These are phyloP conservation scores for Saturnispora diversa DNA, from an alignment of 805 yeast genomes.

Conservation along the genomic window DNA sequence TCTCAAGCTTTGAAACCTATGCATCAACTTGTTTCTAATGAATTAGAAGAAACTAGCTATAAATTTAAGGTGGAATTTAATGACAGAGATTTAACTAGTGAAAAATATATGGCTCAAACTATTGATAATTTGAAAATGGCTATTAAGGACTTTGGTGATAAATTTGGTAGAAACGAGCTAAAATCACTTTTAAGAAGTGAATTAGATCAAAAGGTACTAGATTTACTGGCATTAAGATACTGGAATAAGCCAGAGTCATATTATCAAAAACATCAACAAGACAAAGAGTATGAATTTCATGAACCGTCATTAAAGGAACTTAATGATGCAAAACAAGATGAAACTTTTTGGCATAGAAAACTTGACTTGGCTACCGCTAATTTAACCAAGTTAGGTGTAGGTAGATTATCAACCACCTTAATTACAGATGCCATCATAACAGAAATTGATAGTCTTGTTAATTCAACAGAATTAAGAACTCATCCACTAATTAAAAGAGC, in stretches of 20 bases:
- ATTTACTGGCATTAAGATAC: slow-evolving; percentile 79
- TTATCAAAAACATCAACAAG: slow-evolving; percentile 14
- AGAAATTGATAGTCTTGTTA: slow-evolving; percentile 69
- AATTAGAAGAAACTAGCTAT: slow-evolving; percentile 87
- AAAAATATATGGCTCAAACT: slow-evolving; percentile 86
- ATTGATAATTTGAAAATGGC: slow-evolving; percentile 79
- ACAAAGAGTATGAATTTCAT: slow-evolving; percentile 18
- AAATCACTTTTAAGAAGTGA: slow-evolving; percentile 71
- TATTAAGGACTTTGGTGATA: slow-evolving; percentile 77
- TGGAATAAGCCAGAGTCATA: slow-evolving; percentile 66
- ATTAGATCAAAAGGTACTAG: slow-evolving; percentile 82
- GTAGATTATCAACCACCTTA: slow-evolving; percentile 76
- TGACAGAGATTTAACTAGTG: slow-evolving; percentile 89
- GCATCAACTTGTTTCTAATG: slow-evolving; percentile 74
- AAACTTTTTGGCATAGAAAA: slow-evolving; percentile 80
- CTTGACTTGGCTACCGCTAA: slow-evolving; percentile 77
- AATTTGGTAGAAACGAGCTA: slow-evolving; percentile 76
- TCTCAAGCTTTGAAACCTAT: slow-evolving; percentile 83
- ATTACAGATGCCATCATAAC: slow-evolving; percentile 72
- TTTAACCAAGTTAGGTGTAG: slow-evolving; percentile 88
- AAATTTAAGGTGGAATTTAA: slow-evolving; percentile 94
- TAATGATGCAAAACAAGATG: slow-evolving; percentile 51
- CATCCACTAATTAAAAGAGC: slow-evolving; percentile 83
- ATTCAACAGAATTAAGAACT: slow-evolving; percentile 64
- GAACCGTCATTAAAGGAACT: slow-evolving; percentile 51